phyloP scores from a whole-genome alignment of 495 filamentous ascomycete genomes.

The Neurospora tetrasperma region DNA sequence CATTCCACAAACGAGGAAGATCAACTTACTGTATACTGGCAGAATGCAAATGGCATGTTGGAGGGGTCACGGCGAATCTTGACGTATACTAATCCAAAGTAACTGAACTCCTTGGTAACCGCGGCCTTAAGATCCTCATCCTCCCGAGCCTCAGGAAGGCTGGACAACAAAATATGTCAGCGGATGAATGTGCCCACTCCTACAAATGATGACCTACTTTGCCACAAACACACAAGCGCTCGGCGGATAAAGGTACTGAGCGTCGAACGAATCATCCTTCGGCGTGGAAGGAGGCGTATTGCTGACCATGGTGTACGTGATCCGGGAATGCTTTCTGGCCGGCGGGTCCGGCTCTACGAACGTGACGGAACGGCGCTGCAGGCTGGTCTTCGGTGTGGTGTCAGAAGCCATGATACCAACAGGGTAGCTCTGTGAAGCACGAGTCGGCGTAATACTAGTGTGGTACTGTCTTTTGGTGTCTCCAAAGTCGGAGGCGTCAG shows the following conservation, averaged over 20 bases:
- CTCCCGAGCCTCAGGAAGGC: constrained; percentile 31
- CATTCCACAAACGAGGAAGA: neutral
- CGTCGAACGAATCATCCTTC: constrained; percentile 27
- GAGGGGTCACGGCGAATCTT: constrained; percentile 50
- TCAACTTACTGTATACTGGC: constrained; percentile 46
- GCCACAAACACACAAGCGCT: constrained; percentile 53
- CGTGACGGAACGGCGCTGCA: neutral
- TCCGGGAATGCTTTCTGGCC: neutral
- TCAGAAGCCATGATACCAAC: neutral
- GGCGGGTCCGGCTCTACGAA: neutral
- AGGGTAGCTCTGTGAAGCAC: neutral
- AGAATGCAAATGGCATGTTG: constrained; percentile 55
- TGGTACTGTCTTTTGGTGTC: neutral
- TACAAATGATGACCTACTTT: constrained; percentile 39
- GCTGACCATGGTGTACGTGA: neutral
- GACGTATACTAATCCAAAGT: constrained; percentile 46
- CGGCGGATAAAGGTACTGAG: constrained; percentile 45
- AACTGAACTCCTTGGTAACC: constrained; percentile 40
- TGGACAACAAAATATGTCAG: constrained; percentile 12
- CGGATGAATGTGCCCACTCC: neutral
- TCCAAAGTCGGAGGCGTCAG: neutral
- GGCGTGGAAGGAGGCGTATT: constrained; percentile 16
- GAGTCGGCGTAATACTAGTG: neutral
- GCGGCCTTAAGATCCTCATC: constrained; percentile 43
- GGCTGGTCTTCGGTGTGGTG: neutral